Evolutionary conservation across 2,329 filamentous ascomycete genomes (phyloP).

Genomic region (Colletotrichum tanaceti): DNA sequence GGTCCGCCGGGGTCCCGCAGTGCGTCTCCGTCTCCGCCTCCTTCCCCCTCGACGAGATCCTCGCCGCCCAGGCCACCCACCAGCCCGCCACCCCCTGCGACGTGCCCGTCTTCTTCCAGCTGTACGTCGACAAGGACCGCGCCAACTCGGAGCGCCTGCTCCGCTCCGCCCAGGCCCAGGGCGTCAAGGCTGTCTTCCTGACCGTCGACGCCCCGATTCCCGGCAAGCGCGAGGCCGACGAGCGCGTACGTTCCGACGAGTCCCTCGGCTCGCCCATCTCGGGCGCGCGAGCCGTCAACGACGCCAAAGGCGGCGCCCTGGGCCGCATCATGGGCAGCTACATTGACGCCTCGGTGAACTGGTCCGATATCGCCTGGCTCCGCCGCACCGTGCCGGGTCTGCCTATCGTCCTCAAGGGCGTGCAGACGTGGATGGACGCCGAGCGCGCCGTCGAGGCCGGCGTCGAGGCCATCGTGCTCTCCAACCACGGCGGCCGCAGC

Average conservation of each 20-base stretch:
- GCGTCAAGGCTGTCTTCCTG: slow-evolving; percentile 66
- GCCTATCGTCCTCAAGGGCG: slow-evolving; percentile 74
- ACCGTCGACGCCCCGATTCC: slow-evolving; percentile 69
- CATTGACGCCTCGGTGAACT: slow-evolving; percentile 68
- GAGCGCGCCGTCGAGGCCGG: slow-evolving; percentile 68
- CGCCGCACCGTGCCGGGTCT: slow-evolving; percentile 66
- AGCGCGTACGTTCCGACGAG: slow-evolving; percentile 61
- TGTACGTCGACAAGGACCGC: slow-evolving; percentile 70
- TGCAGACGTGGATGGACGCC: slow-evolving; percentile 76
- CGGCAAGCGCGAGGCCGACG: slow-evolving; percentile 64
- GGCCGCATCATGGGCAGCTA: slow-evolving; percentile 66
- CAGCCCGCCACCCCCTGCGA: slow-evolving; percentile 43
- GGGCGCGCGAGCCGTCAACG: slow-evolving; percentile 61
- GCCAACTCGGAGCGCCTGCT: slow-evolving; percentile 63
- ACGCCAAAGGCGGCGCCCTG: slow-evolving; percentile 65
- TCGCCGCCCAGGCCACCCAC: slow-evolving; percentile 30
- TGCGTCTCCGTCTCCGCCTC: slow-evolving; percentile 72
- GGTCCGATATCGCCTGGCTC: slow-evolving; percentile 75
- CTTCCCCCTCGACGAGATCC: slow-evolving; percentile 66
- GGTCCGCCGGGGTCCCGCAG: slow-evolving; percentile 63
- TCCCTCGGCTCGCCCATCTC: slow-evolving; percentile 61
- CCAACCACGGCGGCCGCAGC: slow-evolving; percentile 75
- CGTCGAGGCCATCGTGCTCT: slow-evolving; percentile 75
- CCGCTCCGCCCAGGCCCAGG: slow-evolving; percentile 56
- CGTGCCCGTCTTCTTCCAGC: slow-evolving; percentile 64